Evolutionary conservation across 2,329 filamentous ascomycete species (phyloP).

Genomic region (Arthrobotrys pseudoclavata): DNA sequence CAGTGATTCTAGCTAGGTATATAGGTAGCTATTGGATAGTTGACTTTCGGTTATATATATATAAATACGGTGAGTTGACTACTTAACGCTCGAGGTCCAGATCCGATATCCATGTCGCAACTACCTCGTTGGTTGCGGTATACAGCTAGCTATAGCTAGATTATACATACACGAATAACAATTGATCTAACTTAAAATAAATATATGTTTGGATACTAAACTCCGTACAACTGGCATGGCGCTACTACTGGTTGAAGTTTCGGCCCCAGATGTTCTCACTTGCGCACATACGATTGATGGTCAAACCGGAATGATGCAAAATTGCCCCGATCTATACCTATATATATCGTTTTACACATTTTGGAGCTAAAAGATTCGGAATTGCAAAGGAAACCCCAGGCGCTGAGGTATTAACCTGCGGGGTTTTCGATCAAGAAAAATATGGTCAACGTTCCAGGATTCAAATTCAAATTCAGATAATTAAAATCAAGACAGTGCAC

Average conservation of each 20-base stretch:
- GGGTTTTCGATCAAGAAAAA: constrained; percentile 12
- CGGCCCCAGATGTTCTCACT: background rate
- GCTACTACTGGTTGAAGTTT: constrained; percentile 4
- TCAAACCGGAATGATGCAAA: constrained; percentile 19
- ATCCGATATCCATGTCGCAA: background rate
- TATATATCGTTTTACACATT: background rate
- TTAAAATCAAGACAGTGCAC: background rate
- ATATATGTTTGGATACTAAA: background rate
- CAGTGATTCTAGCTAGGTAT: background rate
- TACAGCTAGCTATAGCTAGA: too few relatives aligned
- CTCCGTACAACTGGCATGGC: background rate
- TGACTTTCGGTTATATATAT: background rate
- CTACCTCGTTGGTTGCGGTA: background rate
- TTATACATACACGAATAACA: background rate
- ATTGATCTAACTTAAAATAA: background rate
- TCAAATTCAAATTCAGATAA: constrained; percentile 4
- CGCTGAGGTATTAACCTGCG: constrained; percentile 26
- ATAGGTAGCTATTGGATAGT: background rate
- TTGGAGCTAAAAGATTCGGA: constrained; percentile 1
- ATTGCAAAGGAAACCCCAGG: background rate
- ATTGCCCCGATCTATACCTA: background rate
- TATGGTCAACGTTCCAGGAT: background rate
- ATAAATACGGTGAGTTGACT: background rate
- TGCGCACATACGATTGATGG: background rate
- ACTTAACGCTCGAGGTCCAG: background rate